A percentile compares a stretch with the other conserved stretches of the same genome.
Conservation (phyloP, 2,329 filamentous ascomycete genomes). For the Sclerotinia minor region DNA sequence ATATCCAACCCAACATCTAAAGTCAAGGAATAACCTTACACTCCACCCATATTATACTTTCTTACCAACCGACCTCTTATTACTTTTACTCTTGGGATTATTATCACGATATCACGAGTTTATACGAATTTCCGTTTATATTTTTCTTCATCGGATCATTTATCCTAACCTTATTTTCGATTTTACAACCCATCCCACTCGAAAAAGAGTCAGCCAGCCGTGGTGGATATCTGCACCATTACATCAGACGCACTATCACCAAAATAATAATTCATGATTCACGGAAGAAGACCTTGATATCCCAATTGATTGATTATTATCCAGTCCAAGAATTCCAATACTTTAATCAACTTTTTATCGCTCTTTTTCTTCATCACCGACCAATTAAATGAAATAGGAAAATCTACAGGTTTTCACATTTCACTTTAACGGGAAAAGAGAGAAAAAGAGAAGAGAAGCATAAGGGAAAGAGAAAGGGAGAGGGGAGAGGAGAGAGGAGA, state of each 20-base stretch:
- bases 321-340: background rate
- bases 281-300: constrained; percentile 12
- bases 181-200: background rate
- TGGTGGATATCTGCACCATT: constrained; percentile 23
- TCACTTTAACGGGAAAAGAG: background rate
- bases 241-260: constrained; percentile 16
- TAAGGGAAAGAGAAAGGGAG: background rate
- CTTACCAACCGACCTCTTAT: constrained; percentile 13
- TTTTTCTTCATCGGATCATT: background rate
- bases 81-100: background rate
- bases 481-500: too few species aligned
- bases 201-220: background rate
- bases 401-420: background rate
- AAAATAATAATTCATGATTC: background rate
- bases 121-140: constrained; percentile 1
- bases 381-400: background rate
- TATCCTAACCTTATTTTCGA: background rate
- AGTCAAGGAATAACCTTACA: constrained; percentile 13
- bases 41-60: background rate
- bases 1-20: constrained; percentile 1
- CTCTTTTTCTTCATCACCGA: background rate
- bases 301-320: background rate
- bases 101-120: constrained; percentile 8
- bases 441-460: background rate
- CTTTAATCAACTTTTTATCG: background rate